These are phyloP conservation scores for Lasiosphaeriaceae sp. DNA, from an alignment of 495 filamentous ascomycete genomes.

Conservation along the genomic window DNA sequence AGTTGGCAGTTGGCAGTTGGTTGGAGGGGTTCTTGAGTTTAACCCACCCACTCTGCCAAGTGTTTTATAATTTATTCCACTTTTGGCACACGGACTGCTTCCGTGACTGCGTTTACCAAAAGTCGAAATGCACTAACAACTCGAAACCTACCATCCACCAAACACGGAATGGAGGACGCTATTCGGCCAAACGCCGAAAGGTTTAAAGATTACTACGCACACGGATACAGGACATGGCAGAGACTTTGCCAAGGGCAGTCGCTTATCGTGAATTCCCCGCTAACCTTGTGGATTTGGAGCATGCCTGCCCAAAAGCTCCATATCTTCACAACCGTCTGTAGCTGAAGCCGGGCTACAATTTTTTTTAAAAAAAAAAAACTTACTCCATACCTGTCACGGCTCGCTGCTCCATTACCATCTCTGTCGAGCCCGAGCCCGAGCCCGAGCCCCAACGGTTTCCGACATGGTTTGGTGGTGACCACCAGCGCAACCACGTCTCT, in stretches of 20 bases:
- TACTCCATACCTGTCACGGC: constrained; percentile 1
- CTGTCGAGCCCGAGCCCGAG: background rate
- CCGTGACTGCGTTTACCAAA: too few relatives aligned
- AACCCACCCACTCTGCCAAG: too few relatives aligned
- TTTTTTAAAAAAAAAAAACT: background rate
- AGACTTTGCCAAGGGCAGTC: background rate
- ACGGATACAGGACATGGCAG: background rate
- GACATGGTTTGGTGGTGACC: background rate
- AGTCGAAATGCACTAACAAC: too few relatives aligned
- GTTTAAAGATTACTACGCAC: too few relatives aligned
- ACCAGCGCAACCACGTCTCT: background rate
- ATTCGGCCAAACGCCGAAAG: background rate
- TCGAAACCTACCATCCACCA: too few relatives aligned
- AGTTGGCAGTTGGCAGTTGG: too few relatives aligned
- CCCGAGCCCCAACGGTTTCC: background rate
- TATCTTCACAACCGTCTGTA: background rate
- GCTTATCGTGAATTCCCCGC: background rate
- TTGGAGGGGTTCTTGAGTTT: too few relatives aligned
- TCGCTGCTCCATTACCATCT: background rate
- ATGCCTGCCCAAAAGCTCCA: background rate
- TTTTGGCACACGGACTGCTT: too few relatives aligned
- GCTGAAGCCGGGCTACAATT: background rate
- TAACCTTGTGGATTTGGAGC: constrained; percentile 2
- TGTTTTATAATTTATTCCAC: too few relatives aligned
- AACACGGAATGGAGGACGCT: too few relatives aligned